These are phyloP conservation scores for Kodamaea ohmeri DNA, from an alignment of 1,139 yeast species.

Conservation along the genomic window DNA sequence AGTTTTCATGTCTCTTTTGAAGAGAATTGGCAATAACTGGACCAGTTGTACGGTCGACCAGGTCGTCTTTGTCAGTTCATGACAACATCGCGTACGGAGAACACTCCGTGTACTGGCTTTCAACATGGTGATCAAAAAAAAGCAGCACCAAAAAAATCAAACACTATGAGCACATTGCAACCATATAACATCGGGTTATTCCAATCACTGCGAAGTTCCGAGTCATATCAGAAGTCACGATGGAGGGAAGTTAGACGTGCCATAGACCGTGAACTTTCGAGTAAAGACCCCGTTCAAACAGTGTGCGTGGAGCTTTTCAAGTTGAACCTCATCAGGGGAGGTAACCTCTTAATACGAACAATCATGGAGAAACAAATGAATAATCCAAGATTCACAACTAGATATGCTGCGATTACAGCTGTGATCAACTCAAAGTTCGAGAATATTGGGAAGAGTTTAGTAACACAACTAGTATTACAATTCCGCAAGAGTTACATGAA, in stretches of 20 bases:
- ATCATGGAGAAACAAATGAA: constrained; percentile 55
- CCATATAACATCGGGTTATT: constrained; percentile 10
- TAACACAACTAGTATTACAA: constrained; percentile 53
- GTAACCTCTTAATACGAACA: constrained; percentile 56
- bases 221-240: constrained; percentile 45
- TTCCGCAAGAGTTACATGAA: constrained; percentile 56
- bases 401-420: constrained; percentile 58
- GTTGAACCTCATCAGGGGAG: constrained; percentile 55
- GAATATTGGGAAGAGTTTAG: constrained; percentile 59
- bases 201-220: neutral
- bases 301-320: constrained; percentile 50
- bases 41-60: no score
- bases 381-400: constrained; percentile 40
- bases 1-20: neutral
- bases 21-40: no score
- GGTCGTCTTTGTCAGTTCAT: neutral
- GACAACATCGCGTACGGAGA: neutral
- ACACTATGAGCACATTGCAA: neutral
- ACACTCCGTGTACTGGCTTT: neutral
- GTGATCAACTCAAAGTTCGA: constrained; percentile 70
- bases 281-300: constrained; percentile 45
- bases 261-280: constrained; percentile 48
- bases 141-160: neutral
- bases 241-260: constrained; percentile 55
- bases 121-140: neutral